Evolutionary conservation across 345 rosid species (phyloP), one percentile per base, ranked within the genome.

Genomic region (Citropsis articulata): DNA sequence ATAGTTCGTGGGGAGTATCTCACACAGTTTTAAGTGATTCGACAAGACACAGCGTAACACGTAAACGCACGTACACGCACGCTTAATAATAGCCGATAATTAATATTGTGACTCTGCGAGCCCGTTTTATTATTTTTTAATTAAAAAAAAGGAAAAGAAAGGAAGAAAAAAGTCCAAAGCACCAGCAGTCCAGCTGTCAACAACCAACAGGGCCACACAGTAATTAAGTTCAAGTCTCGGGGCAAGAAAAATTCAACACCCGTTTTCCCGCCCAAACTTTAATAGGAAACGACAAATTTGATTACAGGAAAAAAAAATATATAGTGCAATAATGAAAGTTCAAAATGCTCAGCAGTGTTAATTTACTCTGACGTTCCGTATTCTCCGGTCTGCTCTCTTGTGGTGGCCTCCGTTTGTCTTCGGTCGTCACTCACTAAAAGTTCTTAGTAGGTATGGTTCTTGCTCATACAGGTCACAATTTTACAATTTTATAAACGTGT

Each of bases 261-360:
- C 53, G 16, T 75, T 82, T 82, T 79, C 85, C 85, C 82, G 82
- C 85, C 80, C 30, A 75, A 56, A 45, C 69, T 25, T 22, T 28
- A 19, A 36, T 9, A 6, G 12, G 59, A 65, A 56, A 31, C 7
- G 65, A 61, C 19, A 30, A 72, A 50, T 38, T 14, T 30, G 5
- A 42, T 28, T 14, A 42, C 13, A 42, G 50, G 4, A 9, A 40
- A 9, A 0, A 1, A 14, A 22, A 42, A 35, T n/a, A n/a, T n/a
- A n/a, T n/a, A n/a, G n/a, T n/a, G 12, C 4, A 40, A 24, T 10
- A 4, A 9, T 9, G 4, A 66, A 50, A 16, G 4, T 19, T 25
- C 1, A 2, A 18, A 33, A 25, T 35, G 45, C 64, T 35, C 28
- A 53, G 5, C 62, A 31, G 7, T 21, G 8, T 25, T 9, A 69